phyloP scores from a whole-genome alignment of 345 rosid genomes.

The Aurinia saxatilis region DNA sequence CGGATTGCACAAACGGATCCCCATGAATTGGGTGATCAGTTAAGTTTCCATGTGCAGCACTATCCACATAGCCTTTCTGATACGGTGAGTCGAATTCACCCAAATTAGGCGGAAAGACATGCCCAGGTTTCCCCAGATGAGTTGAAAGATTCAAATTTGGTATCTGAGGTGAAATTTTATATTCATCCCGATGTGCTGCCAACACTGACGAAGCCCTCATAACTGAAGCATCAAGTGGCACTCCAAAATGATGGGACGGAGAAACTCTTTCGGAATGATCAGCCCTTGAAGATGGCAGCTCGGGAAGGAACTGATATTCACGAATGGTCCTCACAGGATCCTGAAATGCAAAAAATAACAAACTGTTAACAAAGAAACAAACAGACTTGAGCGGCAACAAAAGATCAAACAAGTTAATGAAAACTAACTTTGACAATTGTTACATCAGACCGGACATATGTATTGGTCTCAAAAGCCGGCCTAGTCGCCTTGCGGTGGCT shows the following conservation, averaged over 20 bases:
- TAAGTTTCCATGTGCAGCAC: conserved; percentile 31
- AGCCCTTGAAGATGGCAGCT: conserved; percentile 60
- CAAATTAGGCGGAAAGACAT: conserved; percentile 36
- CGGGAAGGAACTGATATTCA: conserved; percentile 87
- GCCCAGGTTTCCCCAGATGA: conserved; percentile 52
- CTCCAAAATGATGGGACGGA: conserved; percentile 36
- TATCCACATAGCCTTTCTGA: conserved; percentile 37
- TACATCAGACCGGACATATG: conserved; percentile 47
- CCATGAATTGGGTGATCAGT: conserved; percentile 40
- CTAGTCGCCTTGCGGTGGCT: conserved; percentile 43
- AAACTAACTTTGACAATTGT: conserved; percentile 45
- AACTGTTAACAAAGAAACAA: neutral
- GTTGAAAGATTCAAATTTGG: conserved; percentile 61
- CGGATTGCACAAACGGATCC: conserved; percentile 40
- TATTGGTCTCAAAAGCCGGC: conserved; percentile 42
- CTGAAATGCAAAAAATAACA: conserved; percentile 5
- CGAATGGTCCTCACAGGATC: conserved; percentile 49
- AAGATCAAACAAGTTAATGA: neutral
- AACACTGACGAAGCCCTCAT: conserved; percentile 36
- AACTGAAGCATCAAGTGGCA: conserved; percentile 36
- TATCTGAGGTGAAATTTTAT: conserved; percentile 43
- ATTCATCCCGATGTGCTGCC: conserved; percentile 32
- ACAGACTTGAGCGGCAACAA: neutral
- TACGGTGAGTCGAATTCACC: conserved; percentile 41
- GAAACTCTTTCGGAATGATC: conserved; percentile 51